Percentiles rank a stretch among this genome's conserved stretches.
These are phyloP conservation scores for Phalaenopsis hybrid DNA, from an alignment of 116 monocot species.

Conservation along the genomic window DNA sequence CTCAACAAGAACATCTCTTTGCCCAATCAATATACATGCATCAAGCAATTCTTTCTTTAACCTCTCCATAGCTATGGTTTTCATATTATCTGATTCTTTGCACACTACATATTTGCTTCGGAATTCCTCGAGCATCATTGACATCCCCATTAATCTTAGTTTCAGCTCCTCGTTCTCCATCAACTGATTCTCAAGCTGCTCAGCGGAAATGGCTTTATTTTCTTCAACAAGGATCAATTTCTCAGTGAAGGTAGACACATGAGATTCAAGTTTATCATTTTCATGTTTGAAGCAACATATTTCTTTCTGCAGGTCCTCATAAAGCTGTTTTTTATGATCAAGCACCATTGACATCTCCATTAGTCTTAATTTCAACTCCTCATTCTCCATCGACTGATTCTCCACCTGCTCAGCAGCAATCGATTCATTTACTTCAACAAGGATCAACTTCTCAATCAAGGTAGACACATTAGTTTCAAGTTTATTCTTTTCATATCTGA, in stretches of 20 bases:
- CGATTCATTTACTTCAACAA: conserved; percentile 86
- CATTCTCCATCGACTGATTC: not conserved
- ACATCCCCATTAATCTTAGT: not conserved
- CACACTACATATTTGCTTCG: not conserved
- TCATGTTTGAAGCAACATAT: conserved; percentile 14
- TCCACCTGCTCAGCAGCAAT: conserved; percentile 71
- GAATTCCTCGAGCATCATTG: not conserved
- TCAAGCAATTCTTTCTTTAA: conserved; percentile 8
- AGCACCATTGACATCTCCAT: conserved; percentile 17
- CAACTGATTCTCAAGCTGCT: conserved; percentile 34
- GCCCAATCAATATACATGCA: not conserved
- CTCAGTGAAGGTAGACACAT: conserved; percentile 38
- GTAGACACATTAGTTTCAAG: conserved; percentile 24
- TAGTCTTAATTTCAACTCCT: not conserved
- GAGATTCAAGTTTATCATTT: conserved; percentile 29
- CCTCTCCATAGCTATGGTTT: not conserved
- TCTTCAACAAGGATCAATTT: conserved; percentile 72
- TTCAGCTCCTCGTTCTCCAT: conserved; percentile 5
- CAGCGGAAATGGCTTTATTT: conserved; percentile 77
- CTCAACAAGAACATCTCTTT: conserved; percentile 17
- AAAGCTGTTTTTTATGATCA: conserved; percentile 24
- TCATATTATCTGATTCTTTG: not conserved
- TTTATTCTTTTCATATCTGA: conserved; percentile 30
- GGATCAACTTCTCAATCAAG: conserved; percentile 54
- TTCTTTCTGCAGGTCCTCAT: conserved; percentile 35